Evolutionary conservation across 2,329 filamentous ascomycete genomes (phyloP), one percentile per base, ranked within the genome.

Genomic region (Epichloe typhina): DNA sequence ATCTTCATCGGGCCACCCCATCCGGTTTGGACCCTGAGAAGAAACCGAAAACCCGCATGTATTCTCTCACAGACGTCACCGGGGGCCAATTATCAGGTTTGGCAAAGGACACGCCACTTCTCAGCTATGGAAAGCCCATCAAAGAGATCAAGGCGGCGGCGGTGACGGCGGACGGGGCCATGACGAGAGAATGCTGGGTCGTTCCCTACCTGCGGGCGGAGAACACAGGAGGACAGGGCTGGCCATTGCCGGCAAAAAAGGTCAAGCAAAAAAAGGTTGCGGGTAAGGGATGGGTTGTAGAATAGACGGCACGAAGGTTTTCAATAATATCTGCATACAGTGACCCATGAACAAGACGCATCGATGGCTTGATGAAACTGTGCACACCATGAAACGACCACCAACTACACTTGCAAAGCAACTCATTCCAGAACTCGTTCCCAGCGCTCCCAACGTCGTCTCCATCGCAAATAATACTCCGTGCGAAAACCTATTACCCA

Each of bases 51-150:
- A 89, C 88, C 33, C 73, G 93, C 42, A 94, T 98, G 86, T 86
- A 91, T 62, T 79, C 91, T 3, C 75, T 98, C 19, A 91, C 89
- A 2, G 80, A 90, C 31, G 73, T 95, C 6, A 86, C 82, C 15
- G 84, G 81, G 1, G 76, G 78, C 2, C 86, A 94, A 64, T 75
- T 98, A 5, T 80, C 86, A 4, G 81, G 80, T 1, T 72, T 97
- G 50, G 87, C 89, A 5, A 84, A 88, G 63, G 87, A 86, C 0
- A 97, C 93, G 12, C 87, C 89, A 46, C 70, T 98, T 50, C 66
- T 97, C 21, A 79, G 79, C 38, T 89, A 91, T 57, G 87, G 88
- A 3, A 97, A 97, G 71, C 91, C 93, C 1, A 83, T 96, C 62
- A 93, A 93, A 58, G 90, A 93, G 72, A 78, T 86, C 13, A 70